Conservation (phyloP, 345 rosid genomes). For the Hibiscus syriacus region DNA sequence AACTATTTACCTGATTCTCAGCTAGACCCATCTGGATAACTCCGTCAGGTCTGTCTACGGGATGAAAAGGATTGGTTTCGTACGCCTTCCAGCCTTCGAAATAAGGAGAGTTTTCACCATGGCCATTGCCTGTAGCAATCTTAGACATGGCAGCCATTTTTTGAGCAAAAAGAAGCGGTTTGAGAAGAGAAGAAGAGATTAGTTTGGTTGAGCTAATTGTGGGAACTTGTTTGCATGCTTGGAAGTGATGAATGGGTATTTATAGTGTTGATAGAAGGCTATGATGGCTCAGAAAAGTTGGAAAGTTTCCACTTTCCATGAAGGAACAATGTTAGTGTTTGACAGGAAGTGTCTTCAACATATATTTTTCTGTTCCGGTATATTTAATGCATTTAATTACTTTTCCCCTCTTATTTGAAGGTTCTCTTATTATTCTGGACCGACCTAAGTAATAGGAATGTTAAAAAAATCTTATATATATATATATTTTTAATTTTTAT, state of each 20-base stretch:
- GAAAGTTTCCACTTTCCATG: neutral
- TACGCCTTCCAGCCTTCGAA: conserved; percentile 86
- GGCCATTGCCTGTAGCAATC: conserved; percentile 47
- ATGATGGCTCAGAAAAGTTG: neutral
- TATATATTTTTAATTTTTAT: no score
- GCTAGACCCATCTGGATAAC: no score
- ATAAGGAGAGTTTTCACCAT: conserved; percentile 74
- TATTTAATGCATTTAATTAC: no score
- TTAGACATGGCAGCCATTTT: conserved; percentile 17
- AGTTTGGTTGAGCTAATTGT: conserved; percentile 21
- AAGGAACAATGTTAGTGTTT: neutral
- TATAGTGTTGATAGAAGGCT: neutral
- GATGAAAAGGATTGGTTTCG: conserved; percentile 53
- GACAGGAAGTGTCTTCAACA: neutral
- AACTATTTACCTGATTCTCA: conserved; percentile 92
- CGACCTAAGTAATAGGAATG: no score
- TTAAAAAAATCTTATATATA: no score
- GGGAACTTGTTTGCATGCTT: neutral
- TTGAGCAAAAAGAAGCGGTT: no score
- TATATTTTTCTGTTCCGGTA: neutral
- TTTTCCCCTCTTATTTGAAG: no score
- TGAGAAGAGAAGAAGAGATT: no score
- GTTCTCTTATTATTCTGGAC: no score
- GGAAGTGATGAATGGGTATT: neutral
- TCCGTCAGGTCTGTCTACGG: no score